Percentiles rank a stretch among this genome's conserved stretches.
phyloP scores from a whole-genome alignment of 1,284 basidiomycete species.

The Austropuccinia psidii region DNA sequence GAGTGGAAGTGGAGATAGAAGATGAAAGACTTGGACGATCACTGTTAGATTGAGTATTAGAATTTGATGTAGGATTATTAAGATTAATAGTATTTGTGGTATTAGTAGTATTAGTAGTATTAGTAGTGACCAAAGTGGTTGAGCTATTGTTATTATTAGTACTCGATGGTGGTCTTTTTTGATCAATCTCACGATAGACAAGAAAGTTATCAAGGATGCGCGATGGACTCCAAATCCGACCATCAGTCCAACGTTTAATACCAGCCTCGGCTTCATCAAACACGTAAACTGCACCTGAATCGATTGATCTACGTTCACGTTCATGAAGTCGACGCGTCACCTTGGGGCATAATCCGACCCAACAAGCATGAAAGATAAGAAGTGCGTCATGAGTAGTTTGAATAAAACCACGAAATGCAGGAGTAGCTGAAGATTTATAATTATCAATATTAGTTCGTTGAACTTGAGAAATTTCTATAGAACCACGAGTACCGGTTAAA shows the following conservation, averaged over 20 bases:
- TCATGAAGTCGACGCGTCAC: slow-evolving; percentile 91
- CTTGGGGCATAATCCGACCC: slow-evolving; percentile 78
- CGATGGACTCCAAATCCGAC: slow-evolving; percentile 82
- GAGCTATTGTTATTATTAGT: neutral
- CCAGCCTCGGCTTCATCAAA: slow-evolving; percentile 96
- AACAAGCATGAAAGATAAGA: slow-evolving; percentile 87
- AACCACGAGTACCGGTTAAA: neutral
- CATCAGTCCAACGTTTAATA: slow-evolving; percentile 98
- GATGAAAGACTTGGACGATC: neutral
- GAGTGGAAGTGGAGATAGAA: neutral
- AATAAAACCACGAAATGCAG: slow-evolving; percentile 58
- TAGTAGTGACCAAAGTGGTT: neutral
- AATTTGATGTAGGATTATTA: neutral
- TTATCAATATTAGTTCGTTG: slow-evolving; percentile 19
- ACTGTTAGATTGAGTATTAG: no score
- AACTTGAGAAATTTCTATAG: neutral
- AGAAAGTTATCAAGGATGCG: slow-evolving; percentile 89
- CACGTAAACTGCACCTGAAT: slow-evolving; percentile 91
- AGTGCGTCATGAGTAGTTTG: slow-evolving; percentile 90
- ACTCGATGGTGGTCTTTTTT: slow-evolving; percentile 9
- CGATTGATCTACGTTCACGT: slow-evolving; percentile 82
- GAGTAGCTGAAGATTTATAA: slow-evolving; percentile 36
- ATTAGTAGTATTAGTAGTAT: neutral
- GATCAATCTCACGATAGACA: slow-evolving; percentile 50
- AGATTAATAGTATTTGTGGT: neutral